Percentiles rank a stretch among this genome's conserved stretches.
These are phyloP conservation scores for Ceratocystiopsis minuta DNA, from an alignment of 2,329 filamentous ascomycete genomes.

Conservation along the genomic window DNA sequence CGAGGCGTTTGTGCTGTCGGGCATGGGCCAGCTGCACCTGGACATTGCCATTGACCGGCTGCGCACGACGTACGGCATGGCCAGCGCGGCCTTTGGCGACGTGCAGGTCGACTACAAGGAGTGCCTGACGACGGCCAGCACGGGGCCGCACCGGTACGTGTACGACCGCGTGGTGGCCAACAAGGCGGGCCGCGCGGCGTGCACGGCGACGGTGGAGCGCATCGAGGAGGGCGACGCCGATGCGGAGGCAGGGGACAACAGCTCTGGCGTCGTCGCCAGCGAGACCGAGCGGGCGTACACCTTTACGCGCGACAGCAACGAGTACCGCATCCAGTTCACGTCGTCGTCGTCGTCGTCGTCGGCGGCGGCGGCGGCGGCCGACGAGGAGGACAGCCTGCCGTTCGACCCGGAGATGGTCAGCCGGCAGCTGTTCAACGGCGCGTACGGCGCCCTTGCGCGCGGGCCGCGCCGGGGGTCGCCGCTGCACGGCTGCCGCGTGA, in stretches of 20 bases:
- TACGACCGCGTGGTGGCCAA: constrained; percentile 71
- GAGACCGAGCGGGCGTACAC: constrained; percentile 8
- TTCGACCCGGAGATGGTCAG: constrained; percentile 33
- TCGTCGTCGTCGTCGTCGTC: constrained; percentile 30
- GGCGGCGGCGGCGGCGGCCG: background rate
- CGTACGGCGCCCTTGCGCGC: constrained; percentile 64
- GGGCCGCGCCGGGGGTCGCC: constrained; percentile 70
- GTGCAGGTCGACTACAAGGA: constrained; percentile 96
- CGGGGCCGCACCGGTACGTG: constrained; percentile 36
- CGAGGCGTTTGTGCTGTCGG: constrained; percentile 78
- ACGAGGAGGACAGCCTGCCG: constrained; percentile 14
- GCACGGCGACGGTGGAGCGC: constrained; percentile 49
- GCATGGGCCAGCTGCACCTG: constrained; percentile 91
- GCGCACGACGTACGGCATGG: constrained; percentile 69
- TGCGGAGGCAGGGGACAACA: background rate
- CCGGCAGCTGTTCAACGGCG: constrained; percentile 56
- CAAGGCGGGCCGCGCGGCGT: constrained; percentile 60
- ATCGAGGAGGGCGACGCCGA: constrained; percentile 17
- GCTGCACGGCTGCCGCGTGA: constrained; percentile 57
- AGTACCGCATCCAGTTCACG: constrained; percentile 5
- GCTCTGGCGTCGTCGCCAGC: background rate
- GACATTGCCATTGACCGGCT: constrained; percentile 84
- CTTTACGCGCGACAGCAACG: constrained; percentile 46
- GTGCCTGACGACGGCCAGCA: constrained; percentile 44
- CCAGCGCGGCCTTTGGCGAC: constrained; percentile 62